Percentiles rank a stretch among this genome's conserved stretches.
phyloP scores from a whole-genome alignment of 495 filamentous ascomycete genomes.

The Daldinia childiae region DNA sequence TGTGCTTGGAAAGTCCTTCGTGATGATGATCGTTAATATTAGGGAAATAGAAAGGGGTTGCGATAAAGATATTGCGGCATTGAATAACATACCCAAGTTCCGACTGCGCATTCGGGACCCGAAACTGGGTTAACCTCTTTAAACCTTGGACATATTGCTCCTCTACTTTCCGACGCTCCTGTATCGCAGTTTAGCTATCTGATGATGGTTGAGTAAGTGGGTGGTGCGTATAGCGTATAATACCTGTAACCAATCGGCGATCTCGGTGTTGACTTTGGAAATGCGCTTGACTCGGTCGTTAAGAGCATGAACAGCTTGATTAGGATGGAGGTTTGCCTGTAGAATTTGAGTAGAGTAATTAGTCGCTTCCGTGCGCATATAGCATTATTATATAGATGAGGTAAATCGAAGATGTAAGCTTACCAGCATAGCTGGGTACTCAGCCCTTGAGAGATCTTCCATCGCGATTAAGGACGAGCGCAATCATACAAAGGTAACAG shows the following conservation, averaged over 20 bases:
- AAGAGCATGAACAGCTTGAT: constrained; percentile 83
- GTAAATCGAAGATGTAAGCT: constrained; percentile 43
- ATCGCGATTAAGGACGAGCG: constrained; percentile 60
- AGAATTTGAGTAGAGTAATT: constrained; percentile 28
- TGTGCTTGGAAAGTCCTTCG: constrained; percentile 86
- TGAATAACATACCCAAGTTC: constrained; percentile 79
- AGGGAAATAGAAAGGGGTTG: constrained; percentile 34
- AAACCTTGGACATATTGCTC: constrained; percentile 88
- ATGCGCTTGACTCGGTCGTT: constrained; percentile 90
- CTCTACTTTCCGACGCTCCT: constrained; percentile 95
- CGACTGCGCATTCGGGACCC: constrained; percentile 73
- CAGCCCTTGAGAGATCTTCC: constrained; percentile 84
- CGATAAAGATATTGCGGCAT: constrained; percentile 8
- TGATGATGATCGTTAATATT: constrained; percentile 9
- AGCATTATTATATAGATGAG: background rate
- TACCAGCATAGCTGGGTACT: constrained; percentile 98
- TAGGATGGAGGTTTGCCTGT: constrained; percentile 83
- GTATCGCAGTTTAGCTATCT: constrained; percentile 34
- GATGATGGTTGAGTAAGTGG: constrained; percentile 4
- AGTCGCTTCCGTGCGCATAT: constrained; percentile 17
- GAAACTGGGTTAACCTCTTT: constrained; percentile 79
- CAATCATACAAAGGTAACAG: constrained; percentile 36
- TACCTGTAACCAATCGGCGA: constrained; percentile 98
- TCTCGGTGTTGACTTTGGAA: constrained; percentile 84
- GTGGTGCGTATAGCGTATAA: constrained; percentile 29